These are phyloP conservation scores for Asterionellopsis glacialis DNA, from an alignment of 108 stramenopile species.

Conservation along the genomic window DNA sequence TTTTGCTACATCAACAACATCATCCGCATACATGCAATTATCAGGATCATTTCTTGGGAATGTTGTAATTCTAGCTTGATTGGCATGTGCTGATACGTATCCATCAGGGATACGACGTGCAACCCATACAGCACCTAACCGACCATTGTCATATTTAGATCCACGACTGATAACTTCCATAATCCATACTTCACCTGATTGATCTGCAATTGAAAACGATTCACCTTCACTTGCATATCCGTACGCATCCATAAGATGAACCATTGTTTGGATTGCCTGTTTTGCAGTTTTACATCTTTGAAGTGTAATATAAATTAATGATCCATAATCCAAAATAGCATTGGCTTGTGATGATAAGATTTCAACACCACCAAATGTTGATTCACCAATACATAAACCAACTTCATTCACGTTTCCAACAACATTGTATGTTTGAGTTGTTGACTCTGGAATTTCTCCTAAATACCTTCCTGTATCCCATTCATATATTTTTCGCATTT, in stretches of 20 bases:
- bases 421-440: slow-evolving; percentile 55
- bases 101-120: slow-evolving; percentile 61
- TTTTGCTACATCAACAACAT: slow-evolving; percentile 60
- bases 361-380: slow-evolving; percentile 71
- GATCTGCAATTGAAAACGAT: slow-evolving; percentile 59
- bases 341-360: slow-evolving; percentile 30
- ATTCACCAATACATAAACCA: slow-evolving; percentile 71
- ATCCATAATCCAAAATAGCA: slow-evolving; percentile 67
- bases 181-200: slow-evolving; percentile 73
- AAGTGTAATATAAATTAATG: slow-evolving; percentile 69
- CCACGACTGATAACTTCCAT: slow-evolving; percentile 76
- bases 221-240: slow-evolving; percentile 69
- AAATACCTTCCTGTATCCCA: slow-evolving; percentile 67
- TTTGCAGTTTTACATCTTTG: slow-evolving; percentile 55
- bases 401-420: slow-evolving; percentile 68
- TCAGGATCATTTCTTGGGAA: slow-evolving; percentile 46
- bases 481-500: slow-evolving; percentile 39
- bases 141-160: slow-evolving; percentile 9
- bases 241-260: slow-evolving; percentile 43
- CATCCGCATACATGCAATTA: slow-evolving; percentile 38
- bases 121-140: slow-evolving; percentile 70
- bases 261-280: slow-evolving; percentile 63
- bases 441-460: slow-evolving; percentile 51
- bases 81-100: slow-evolving; percentile 54
- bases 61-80: slow-evolving; percentile 65